A percentile compares a stretch with the other conserved stretches of the same genome.
Conservation (phyloP, 2,329 filamentous ascomycete genomes). For the Fusarium sterilihyphosum region DNA sequence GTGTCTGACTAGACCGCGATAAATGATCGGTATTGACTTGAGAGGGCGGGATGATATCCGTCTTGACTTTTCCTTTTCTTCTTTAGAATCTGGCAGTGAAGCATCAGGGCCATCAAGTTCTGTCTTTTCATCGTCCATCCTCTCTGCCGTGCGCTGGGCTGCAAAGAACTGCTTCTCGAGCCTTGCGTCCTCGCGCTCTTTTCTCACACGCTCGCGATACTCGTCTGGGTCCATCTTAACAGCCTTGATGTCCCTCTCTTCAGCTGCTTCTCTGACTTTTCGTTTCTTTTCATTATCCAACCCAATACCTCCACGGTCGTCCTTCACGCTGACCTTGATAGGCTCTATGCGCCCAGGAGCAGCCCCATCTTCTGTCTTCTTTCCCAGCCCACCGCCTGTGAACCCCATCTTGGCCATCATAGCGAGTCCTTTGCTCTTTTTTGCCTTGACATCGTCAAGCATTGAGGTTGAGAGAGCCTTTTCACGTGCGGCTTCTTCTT, state of each 20-base stretch:
- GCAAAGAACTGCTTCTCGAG: slow-evolving; percentile 76
- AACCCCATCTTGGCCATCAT: slow-evolving; percentile 99
- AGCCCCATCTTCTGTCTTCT: slow-evolving; percentile 58
- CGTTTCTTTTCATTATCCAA: slow-evolving; percentile 85
- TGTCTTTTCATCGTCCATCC: slow-evolving; percentile 69
- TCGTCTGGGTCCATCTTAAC: slow-evolving; percentile 73
- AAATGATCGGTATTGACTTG: slow-evolving; percentile 79
- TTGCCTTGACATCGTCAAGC: slow-evolving; percentile 64
- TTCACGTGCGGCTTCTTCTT: slow-evolving; percentile 78
- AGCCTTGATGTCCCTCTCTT: slow-evolving; percentile 65
- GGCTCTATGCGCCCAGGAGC: slow-evolving; percentile 67
- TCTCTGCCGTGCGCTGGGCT: slow-evolving; percentile 85
- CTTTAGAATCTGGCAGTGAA: slow-evolving; percentile 19
- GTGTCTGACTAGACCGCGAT: slow-evolving; percentile 77
- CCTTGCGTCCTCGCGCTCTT: slow-evolving; percentile 74
- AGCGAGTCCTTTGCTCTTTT: slow-evolving; percentile 84
- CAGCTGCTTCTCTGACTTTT: slow-evolving; percentile 72
- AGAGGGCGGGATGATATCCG: slow-evolving; percentile 62
- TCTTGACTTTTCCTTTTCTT: slow-evolving; percentile 43
- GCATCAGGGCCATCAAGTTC: slow-evolving; percentile 15
- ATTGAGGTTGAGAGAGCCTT: slow-evolving; percentile 79
- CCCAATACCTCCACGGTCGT: slow-evolving; percentile 84
- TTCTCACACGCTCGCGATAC: slow-evolving; percentile 76
- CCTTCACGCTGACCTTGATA: slow-evolving; percentile 79
- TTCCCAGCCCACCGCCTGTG: slow-evolving; percentile 78